These are phyloP conservation scores for Ajuga reptans DNA, from an alignment of 305 asterid genomes.

Conservation along the genomic window DNA sequence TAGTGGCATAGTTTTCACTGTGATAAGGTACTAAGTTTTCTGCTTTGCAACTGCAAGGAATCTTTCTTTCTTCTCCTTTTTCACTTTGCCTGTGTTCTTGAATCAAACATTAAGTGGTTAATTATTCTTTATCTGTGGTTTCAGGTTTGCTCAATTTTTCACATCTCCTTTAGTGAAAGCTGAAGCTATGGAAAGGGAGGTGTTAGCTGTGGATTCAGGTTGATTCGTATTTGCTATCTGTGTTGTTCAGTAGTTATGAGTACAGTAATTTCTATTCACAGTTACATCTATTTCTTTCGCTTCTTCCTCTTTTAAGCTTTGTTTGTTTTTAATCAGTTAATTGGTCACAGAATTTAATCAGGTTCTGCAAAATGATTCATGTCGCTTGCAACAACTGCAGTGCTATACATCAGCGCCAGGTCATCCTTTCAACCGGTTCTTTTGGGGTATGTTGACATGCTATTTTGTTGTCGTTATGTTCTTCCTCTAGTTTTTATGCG, in stretches of 20 bases:
- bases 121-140: constrained; percentile 18
- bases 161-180: constrained; percentile 79
- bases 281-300: not conserved
- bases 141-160: constrained; percentile 92
- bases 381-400: constrained; percentile 86
- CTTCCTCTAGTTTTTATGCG: constrained; percentile 10
- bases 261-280: not conserved
- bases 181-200: constrained; percentile 97
- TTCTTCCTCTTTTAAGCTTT: constrained; percentile 20
- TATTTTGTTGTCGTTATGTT: constrained; percentile 1
- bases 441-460: constrained; percentile 62
- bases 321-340: constrained; percentile 15
- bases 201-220: constrained; percentile 96
- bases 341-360: constrained; percentile 76
- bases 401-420: constrained; percentile 73
- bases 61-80: not conserved
- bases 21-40: not conserved
- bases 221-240: constrained; percentile 19
- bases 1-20: not conserved
- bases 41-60: not conserved
- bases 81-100: constrained; percentile 3
- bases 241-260: not conserved
- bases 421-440: constrained; percentile 88
- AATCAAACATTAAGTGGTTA: constrained; percentile 7
- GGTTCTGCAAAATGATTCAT: constrained; percentile 80